Conservation (phyloP, 2,329 filamentous ascomycete genomes). For the Calonectria ilicicola region DNA sequence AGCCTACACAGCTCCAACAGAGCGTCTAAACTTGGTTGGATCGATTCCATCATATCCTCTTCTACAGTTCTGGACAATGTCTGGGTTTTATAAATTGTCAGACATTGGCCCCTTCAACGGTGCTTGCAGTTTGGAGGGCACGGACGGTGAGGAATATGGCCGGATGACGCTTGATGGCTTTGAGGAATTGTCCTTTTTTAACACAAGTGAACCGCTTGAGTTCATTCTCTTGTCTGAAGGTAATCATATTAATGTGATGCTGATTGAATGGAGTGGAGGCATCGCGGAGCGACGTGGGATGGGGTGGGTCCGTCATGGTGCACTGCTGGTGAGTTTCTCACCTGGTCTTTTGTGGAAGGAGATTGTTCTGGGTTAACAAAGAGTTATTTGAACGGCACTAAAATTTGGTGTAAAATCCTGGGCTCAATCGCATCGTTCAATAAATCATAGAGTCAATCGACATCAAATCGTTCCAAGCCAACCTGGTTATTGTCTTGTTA, state of each 20-base stretch:
- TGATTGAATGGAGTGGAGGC: constrained; percentile 19
- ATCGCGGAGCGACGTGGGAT: constrained; percentile 26
- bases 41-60: constrained; percentile 5
- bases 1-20: background rate
- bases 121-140: background rate
- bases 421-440: no score
- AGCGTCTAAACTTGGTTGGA: background rate
- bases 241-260: background rate
- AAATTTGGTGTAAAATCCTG: no score
- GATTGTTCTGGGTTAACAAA: constrained; percentile 9
- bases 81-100: background rate
- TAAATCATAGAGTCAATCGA: no score
- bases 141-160: background rate
- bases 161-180: constrained; percentile 7
- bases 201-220: background rate
- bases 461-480: no score
- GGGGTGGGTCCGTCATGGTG: background rate
- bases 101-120: constrained; percentile 9
- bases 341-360: constrained; percentile 12
- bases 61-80: constrained; percentile 31
- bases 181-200: constrained; percentile 17
- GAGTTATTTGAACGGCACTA: no score
- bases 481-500: no score
- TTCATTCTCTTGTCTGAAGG: constrained; percentile 17
- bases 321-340: background rate